Base-by-base conservation (phyloP, 208 protist genomes). In the Crithidia expoeki region DNA sequence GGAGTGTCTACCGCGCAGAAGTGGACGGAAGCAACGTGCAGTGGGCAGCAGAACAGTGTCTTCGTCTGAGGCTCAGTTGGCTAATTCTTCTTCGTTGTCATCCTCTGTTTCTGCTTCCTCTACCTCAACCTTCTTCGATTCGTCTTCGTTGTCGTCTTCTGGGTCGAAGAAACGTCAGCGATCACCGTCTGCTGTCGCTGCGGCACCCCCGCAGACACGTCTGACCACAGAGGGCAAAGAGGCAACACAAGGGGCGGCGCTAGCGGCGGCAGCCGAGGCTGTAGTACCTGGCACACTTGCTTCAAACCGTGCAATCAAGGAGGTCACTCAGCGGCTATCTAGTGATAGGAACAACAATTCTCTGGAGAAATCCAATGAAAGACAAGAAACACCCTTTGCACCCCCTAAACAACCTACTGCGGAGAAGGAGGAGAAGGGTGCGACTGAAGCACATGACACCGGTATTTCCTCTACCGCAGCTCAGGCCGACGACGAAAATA, bases 101-200 rank as follows among this genome's bases (percentile, higher is more conserved):
- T 50, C 58, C 2, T 38, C 28, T 10, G 34, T 42, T 0, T 64
- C 42, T 23, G 28, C 38, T 4, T 40, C 3, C 28, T 38, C 28
- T 10, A 38, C 58, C 0, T 64, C 42, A 28, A 33, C 38, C 6
- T 40, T 2, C 28, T 60, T 34, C 17, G 14, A 30, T 46, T 30
- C 55, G 16, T 60, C 27, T n/a, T 30, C 59, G 42, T 23, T 14
- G 28, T 4, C 38, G 12, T 55, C 25, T 7, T 11, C 34, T 1
- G 33, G 12, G 2, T 55, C 46, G 12, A 65, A 65, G 59, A 67
- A 72, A 56, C 56, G 56, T 4, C 42, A 30, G 33, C 61, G 61
- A 0, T 57, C 61, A 2, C 61, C 52, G 16, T 62, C 52, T 2
- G 21, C 32, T 19, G 40, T 36, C 2, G 3, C 44, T 27, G 25